Conservation (phyloP, 768 basidiomycete species). For the Boletus edulis region DNA sequence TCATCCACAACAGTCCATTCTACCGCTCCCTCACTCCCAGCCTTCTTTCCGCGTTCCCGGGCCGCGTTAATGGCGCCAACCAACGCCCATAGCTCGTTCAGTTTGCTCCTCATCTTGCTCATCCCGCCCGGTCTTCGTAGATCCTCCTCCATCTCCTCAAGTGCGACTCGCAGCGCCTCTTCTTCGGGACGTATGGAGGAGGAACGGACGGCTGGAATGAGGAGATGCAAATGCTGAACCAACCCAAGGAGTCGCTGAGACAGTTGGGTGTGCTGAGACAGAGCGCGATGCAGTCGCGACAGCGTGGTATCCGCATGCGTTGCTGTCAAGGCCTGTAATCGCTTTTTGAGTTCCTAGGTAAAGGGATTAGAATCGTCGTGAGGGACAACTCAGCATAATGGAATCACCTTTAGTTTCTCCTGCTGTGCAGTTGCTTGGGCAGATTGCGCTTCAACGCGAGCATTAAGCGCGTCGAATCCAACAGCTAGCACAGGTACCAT, state of each 20-base stretch:
- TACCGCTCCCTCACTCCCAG: conserved; percentile 37
- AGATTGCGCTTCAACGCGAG: conserved; percentile 74
- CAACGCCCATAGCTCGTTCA: conserved; percentile 85
- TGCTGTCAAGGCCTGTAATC: conserved; percentile 58
- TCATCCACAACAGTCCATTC: conserved; percentile 89
- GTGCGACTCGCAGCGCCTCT: conserved; percentile 63
- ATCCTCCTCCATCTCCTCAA: conserved; percentile 78
- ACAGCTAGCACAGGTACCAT: conserved; percentile 77
- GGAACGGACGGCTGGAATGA: conserved; percentile 74
- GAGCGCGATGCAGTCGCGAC: conserved; percentile 62
- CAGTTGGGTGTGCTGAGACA: conserved; percentile 64
- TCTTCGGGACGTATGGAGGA: conserved; percentile 78
- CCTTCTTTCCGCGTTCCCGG: conserved; percentile 48
- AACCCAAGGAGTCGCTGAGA: conserved; percentile 67
- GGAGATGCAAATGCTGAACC: conserved; percentile 73
- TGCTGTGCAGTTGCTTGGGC: conserved; percentile 64
- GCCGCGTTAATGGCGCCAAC: conserved; percentile 68
- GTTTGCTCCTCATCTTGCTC: conserved; percentile 64
- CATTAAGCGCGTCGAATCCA: conserved; percentile 79
- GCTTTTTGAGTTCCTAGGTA: conserved; percentile 61
- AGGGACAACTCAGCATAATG: background rate
- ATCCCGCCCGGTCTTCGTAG: conserved; percentile 48
- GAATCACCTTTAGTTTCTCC: conserved; percentile 56
- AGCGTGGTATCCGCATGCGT: conserved; percentile 66
- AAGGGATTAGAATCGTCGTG: conserved; percentile 5